These are phyloP conservation scores for Vickermania spadyakhi DNA, from an alignment of 208 protist species.

Conservation along the genomic window DNA sequence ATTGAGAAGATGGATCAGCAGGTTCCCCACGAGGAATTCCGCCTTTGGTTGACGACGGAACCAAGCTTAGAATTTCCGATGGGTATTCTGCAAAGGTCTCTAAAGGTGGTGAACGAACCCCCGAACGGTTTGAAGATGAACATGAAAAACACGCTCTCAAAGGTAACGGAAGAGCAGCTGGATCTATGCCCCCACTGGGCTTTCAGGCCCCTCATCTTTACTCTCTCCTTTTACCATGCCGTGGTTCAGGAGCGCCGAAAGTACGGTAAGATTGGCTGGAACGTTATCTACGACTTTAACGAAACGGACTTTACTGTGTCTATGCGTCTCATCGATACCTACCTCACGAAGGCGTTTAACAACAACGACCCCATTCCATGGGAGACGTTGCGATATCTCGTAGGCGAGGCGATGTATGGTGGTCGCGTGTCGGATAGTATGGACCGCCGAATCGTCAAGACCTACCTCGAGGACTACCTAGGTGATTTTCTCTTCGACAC, in stretches of 20 bases:
- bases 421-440: constrained; percentile 97
- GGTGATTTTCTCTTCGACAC: constrained; percentile 99
- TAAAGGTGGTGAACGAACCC: constrained; percentile 98
- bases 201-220: constrained; percentile 97
- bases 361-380: constrained; percentile 96
- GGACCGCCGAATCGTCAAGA: constrained; percentile 97
- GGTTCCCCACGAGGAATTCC: constrained; percentile 95
- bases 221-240: constrained; percentile 98
- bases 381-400: constrained; percentile 97
- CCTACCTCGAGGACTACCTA: constrained; percentile 99
- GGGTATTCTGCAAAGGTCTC: constrained; percentile 95
- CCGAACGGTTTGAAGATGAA: constrained; percentile 98
- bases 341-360: constrained; percentile 94
- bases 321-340: constrained; percentile 94
- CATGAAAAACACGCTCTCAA: constrained; percentile 96
- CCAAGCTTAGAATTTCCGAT: constrained; percentile 97
- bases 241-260: constrained; percentile 97
- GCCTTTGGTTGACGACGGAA: constrained; percentile 98
- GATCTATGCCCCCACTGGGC: constrained; percentile 91
- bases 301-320: constrained; percentile 98
- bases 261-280: constrained; percentile 98
- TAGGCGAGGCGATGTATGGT: constrained; percentile 99
- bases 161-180: constrained; percentile 94
- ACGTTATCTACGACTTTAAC: constrained; percentile 99
- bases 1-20: constrained; percentile 94